A percentile compares a stretch with the other conserved stretches of the same genome.
Evolutionary conservation across 2,329 filamentous ascomycete genomes (phyloP).

Genomic region (Davidsoniella eucalypti): DNA sequence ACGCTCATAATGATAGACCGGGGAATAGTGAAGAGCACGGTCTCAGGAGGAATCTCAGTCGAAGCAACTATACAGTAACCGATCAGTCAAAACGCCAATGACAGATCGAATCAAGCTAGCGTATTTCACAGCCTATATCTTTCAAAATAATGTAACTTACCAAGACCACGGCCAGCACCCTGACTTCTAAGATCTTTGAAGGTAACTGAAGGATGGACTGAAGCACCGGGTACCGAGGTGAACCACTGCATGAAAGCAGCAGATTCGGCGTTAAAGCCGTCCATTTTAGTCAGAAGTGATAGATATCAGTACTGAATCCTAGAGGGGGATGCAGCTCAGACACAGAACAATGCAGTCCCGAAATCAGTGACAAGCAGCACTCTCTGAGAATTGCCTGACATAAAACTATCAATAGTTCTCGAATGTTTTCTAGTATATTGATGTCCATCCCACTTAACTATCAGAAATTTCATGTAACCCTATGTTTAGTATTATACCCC

Average conservation of each 20-base stretch:
- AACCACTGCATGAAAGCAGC: constrained; percentile 38
- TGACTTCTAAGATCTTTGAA: constrained; percentile 35
- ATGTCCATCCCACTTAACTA: too few species aligned
- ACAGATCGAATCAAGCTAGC: too few species aligned
- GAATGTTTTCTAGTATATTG: too few species aligned
- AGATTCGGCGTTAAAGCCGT: constrained; percentile 28
- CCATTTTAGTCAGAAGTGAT: constrained; percentile 16
- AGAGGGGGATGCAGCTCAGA: too few species aligned
- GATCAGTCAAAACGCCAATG: background rate
- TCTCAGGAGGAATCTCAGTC: constrained; percentile 53
- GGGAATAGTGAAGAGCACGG: constrained; percentile 67
- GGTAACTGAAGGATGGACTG: constrained; percentile 34
- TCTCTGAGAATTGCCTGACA: too few species aligned
- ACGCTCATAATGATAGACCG: constrained; percentile 52
- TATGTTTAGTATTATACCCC: too few species aligned
- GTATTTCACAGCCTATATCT: too few species aligned
- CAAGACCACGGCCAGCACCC: constrained; percentile 37
- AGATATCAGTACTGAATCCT: too few species aligned
- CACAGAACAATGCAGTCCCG: too few species aligned
- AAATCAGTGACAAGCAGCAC: too few species aligned
- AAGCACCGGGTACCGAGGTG: constrained; percentile 31
- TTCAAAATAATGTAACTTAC: constrained; percentile 21
- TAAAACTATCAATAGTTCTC: too few species aligned
- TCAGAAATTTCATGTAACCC: too few species aligned
- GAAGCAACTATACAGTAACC: constrained; percentile 41